phyloP scores from a whole-genome alignment of 1,284 basidiomycete genomes.

The Chondrostereum purpureum region DNA sequence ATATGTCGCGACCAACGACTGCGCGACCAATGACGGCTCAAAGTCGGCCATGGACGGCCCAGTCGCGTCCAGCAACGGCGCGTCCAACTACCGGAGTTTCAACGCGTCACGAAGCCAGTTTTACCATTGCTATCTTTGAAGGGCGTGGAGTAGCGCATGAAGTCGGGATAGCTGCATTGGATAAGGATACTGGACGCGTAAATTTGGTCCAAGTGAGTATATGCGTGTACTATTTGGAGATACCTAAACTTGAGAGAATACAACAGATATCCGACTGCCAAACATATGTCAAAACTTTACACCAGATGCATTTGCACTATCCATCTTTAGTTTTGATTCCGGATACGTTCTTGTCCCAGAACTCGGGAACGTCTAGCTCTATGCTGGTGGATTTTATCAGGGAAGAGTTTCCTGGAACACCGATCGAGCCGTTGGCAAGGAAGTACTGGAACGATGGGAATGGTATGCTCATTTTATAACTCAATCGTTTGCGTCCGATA shows the following conservation, averaged over 20 bases:
- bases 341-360: conserved; percentile 62
- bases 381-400: conserved; percentile 67
- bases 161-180: conserved; percentile 81
- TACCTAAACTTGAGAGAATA: not conserved
- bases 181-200: conserved; percentile 72
- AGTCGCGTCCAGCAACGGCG: conserved; percentile 43
- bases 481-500: conserved; percentile 11
- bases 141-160: conserved; percentile 73
- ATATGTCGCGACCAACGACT: conserved; percentile 9
- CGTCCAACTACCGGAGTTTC: conserved; percentile 60
- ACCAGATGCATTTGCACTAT: conserved; percentile 75
- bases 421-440: conserved; percentile 63
- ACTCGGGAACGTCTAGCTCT: conserved; percentile 38
- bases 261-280: conserved; percentile 76
- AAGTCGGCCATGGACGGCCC: conserved; percentile 32
- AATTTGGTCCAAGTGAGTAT: conserved; percentile 58
- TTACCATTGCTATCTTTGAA: conserved; percentile 65
- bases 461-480: conserved; percentile 35
- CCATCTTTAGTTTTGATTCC: conserved; percentile 73
- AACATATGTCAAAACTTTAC: conserved; percentile 82
- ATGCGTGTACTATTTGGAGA: not conserved
- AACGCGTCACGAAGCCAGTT: conserved; percentile 48
- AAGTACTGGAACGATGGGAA: conserved; percentile 77
- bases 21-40: conserved; percentile 15
- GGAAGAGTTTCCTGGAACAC: conserved; percentile 66